Percentiles rank a stretch among this genome's conserved stretches.
Conservation (phyloP, 139 green algal genomes). For the Micractinium conductrix region DNA sequence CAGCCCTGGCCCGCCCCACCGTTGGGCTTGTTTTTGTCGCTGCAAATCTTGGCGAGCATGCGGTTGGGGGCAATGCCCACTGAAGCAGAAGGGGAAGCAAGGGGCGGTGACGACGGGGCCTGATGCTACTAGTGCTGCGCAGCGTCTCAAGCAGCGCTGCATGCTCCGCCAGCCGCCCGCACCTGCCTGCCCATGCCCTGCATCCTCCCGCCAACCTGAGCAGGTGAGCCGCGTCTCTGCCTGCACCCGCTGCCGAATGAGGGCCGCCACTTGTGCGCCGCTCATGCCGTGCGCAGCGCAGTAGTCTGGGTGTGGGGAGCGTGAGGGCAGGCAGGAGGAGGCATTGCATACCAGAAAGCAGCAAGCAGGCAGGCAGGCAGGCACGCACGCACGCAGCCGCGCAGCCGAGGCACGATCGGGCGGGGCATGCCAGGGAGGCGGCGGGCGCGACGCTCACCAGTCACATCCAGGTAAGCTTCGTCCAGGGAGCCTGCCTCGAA, state of each 20-base stretch:
- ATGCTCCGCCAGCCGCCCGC: not conserved
- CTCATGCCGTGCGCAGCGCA: slow-evolving; percentile 55
- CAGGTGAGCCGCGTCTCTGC: slow-evolving; percentile 77
- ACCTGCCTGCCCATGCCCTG: not conserved
- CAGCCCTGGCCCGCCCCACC: slow-evolving; percentile 55
- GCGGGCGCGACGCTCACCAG: slow-evolving; percentile 32
- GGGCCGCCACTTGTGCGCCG: slow-evolving; percentile 61
- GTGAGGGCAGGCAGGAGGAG: not conserved
- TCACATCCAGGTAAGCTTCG: slow-evolving; percentile 88
- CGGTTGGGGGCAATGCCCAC: slow-evolving; percentile 81
- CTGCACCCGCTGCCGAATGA: slow-evolving; percentile 60
- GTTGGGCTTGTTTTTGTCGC: slow-evolving; percentile 91
- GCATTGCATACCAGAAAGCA: not conserved
- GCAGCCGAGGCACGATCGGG: too few species aligned
- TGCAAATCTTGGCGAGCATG: slow-evolving; percentile 86
- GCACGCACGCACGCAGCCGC: too few species aligned
- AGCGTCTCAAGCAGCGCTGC: not conserved
- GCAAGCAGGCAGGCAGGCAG: not conserved
- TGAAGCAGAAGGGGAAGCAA: not conserved
- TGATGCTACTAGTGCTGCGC: not conserved
- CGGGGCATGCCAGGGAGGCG: too few species aligned
- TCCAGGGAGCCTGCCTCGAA: slow-evolving; percentile 82
- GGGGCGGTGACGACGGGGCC: not conserved
- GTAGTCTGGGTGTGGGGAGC: slow-evolving; percentile 45
- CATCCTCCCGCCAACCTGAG: slow-evolving; percentile 6